A percentile compares a stretch with the other conserved stretches of the same genome.
Evolutionary conservation across 192 early-diverging fungal species (phyloP).

Genomic region (Coemansia sp.): DNA sequence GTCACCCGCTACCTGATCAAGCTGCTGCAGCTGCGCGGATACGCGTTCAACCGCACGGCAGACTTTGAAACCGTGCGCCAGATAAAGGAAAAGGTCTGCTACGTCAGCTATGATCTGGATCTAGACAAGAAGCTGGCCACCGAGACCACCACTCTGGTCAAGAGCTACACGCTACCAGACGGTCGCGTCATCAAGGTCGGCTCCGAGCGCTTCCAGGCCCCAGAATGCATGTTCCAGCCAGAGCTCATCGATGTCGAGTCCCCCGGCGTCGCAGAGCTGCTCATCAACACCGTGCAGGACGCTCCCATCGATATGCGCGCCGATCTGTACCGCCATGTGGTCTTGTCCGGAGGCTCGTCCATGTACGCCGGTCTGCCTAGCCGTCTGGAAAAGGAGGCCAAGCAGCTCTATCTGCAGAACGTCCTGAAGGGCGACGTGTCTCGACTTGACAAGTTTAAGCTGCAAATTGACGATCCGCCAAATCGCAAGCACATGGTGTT

Average conservation of each 20-base stretch:
- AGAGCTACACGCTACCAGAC: slow-evolving; percentile 96
- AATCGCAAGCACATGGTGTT: slow-evolving; percentile 98
- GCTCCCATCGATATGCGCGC: slow-evolving; percentile 89
- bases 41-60: slow-evolving; percentile 95
- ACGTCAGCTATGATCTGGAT: slow-evolving; percentile 95
- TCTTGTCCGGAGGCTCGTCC: slow-evolving; percentile 96
- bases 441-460: slow-evolving; percentile 90
- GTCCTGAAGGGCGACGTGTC: slow-evolving; percentile 83
- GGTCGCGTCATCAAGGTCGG: slow-evolving; percentile 98
- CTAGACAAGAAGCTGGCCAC: slow-evolving; percentile 92
- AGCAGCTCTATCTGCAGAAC: slow-evolving; percentile 90
- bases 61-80: slow-evolving; percentile 98
- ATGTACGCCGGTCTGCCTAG: slow-evolving; percentile 98
- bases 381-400: slow-evolving; percentile 97
- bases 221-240: slow-evolving; percentile 98
- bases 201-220: slow-evolving; percentile 96
- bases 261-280: slow-evolving; percentile 89
- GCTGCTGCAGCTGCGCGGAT: slow-evolving; percentile 87
- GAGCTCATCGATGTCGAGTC: slow-evolving; percentile 95
- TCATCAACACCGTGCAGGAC: slow-evolving; percentile 89
- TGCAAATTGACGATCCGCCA: slow-evolving; percentile 97
- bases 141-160: slow-evolving; percentile 96
- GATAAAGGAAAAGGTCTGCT: slow-evolving; percentile 98
- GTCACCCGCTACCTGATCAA: slow-evolving; percentile 98
- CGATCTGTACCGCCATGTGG: slow-evolving; percentile 96